Conservation (phyloP, 768 basidiomycete species). For the Mycena belliarum region DNA sequence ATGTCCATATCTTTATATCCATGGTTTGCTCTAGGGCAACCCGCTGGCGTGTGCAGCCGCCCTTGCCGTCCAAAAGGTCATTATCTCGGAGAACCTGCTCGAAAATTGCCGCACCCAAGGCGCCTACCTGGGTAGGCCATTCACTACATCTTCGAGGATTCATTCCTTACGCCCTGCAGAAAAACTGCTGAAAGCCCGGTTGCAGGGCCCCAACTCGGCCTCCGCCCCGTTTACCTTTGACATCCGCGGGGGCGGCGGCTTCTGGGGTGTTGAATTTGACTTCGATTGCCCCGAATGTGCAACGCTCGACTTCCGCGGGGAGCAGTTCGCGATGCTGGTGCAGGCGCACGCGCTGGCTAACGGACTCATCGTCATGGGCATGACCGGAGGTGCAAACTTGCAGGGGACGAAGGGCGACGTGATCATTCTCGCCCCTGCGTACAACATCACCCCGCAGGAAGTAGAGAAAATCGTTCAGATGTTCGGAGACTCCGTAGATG, state of each 20-base stretch:
- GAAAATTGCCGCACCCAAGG: constrained; percentile 62
- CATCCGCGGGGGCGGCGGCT: constrained; percentile 80
- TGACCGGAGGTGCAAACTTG: constrained; percentile 67
- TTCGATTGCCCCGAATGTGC: constrained; percentile 46
- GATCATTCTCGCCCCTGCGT: constrained; percentile 76
- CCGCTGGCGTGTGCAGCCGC: constrained; percentile 78
- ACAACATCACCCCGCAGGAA: constrained; percentile 71
- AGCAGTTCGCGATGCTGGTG: constrained; percentile 64
- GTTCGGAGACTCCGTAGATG: constrained; percentile 68
- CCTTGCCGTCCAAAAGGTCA: constrained; percentile 78
- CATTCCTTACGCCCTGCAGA: constrained; percentile 27
- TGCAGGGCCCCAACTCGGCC: constrained; percentile 55
- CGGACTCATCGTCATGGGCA: constrained; percentile 71
- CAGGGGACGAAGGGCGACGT: constrained; percentile 75
- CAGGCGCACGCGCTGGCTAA: constrained; percentile 71
- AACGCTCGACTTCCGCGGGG: constrained; percentile 50
- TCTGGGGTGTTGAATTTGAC: constrained; percentile 86
- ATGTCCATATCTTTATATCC: background rate
- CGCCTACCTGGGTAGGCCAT: constrained; percentile 48
- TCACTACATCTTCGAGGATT: background rate
- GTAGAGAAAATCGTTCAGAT: constrained; percentile 67
- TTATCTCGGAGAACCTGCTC: constrained; percentile 69
- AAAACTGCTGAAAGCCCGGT: constrained; percentile 52
- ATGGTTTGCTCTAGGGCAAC: constrained; percentile 48
- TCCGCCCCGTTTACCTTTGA: constrained; percentile 74